Conservation (phyloP, 306 rosid genomes). For the Canavalia ensiformis region DNA sequence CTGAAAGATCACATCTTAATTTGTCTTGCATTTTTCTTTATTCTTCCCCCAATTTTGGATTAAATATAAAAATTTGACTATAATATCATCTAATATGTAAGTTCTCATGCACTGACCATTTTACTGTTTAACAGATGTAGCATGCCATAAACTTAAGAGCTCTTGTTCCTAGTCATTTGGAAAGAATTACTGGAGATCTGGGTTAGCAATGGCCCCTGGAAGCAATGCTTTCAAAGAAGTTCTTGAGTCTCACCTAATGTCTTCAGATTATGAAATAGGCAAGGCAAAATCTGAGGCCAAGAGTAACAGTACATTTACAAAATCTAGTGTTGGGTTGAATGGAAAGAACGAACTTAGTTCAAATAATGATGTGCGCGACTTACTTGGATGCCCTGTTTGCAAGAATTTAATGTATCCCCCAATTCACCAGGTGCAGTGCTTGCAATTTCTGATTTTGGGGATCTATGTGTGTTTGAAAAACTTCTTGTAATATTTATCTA, state of each 20-base stretch:
- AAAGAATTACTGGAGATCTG: constrained; percentile 48
- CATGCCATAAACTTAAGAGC: constrained; percentile 34
- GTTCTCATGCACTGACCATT: constrained; percentile 35
- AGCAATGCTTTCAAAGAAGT: constrained; percentile 74
- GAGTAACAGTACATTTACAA: constrained; percentile 54
- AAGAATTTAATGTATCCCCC: constrained; percentile 92
- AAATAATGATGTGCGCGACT: constrained; percentile 81
- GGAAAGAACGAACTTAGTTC: constrained; percentile 72
- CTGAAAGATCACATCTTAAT: constrained; percentile 1
- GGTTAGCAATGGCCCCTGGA: constrained; percentile 76
- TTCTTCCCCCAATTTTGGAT: background rate
- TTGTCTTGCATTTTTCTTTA: constrained; percentile 7
- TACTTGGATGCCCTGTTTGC: constrained; percentile 93
- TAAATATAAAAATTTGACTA: constrained; percentile 26
- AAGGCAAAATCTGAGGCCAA: constrained; percentile 66
- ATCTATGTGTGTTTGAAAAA: background rate
- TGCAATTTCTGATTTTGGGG: constrained; percentile 26
- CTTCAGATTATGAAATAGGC: constrained; percentile 67
- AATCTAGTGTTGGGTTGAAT: constrained; percentile 55
- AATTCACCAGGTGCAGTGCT: constrained; percentile 79
- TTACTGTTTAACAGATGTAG: constrained; percentile 51
- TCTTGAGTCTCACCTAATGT: constrained; percentile 62
- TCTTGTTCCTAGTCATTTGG: constrained; percentile 37
- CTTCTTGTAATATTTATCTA: background rate
- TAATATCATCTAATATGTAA: constrained; percentile 10